Evolutionary conservation across 2,329 filamentous ascomycete genomes (phyloP), one percentile per base, ranked within the genome.

Genomic region (Sphaceloma murrayae): DNA sequence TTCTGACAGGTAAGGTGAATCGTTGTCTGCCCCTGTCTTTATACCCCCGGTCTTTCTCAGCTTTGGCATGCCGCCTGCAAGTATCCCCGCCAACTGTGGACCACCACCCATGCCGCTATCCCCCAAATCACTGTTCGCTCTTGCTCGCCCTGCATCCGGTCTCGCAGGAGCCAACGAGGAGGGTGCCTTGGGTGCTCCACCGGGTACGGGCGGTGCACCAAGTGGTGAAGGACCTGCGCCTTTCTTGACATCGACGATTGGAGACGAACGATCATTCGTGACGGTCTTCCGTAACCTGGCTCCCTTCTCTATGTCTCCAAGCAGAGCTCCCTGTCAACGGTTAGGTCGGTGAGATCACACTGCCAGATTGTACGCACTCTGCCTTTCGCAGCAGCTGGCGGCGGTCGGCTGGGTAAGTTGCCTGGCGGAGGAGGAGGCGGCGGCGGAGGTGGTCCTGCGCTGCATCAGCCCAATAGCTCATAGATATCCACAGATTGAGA

Each of bases 51-150:
- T 75, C 68, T 93, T 95, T 62, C 85, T 84, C 57, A 98, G 62
- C 67, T 95, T 96, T 2, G 91, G 91, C 77, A 96, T 96, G 27
- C 89, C 91, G 26, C 86, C 88, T 1, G 85, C 86, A 58, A 98
- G 94, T 18, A 98, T 63, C 1, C 91, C 91, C 21, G 71, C 89
- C 8, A 96, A 64, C 60, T 95, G 89, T 8, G 87, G 86, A 36
- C 85, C 77, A 14, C 77, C 63, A 16, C 80, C 75, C 53, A 72
- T 63, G 2, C 64, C 55, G 11, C 58, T 55, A 19, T 56, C 58
- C 52, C 51, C 45, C 43, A 76, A 74, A 55, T 93, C 86, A 61
- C 88, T 94, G 61, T 91, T 88, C 63, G 86, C 94, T 60, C 87
- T 76, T 47, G 77, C 75, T 62, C 87, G 72, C 56, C 78, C 84